A percentile compares a stretch with the other conserved stretches of the same genome.
Evolutionary conservation across 352 stramenopile genomes (phyloP).

Genomic region (Detonula confervacea): DNA sequence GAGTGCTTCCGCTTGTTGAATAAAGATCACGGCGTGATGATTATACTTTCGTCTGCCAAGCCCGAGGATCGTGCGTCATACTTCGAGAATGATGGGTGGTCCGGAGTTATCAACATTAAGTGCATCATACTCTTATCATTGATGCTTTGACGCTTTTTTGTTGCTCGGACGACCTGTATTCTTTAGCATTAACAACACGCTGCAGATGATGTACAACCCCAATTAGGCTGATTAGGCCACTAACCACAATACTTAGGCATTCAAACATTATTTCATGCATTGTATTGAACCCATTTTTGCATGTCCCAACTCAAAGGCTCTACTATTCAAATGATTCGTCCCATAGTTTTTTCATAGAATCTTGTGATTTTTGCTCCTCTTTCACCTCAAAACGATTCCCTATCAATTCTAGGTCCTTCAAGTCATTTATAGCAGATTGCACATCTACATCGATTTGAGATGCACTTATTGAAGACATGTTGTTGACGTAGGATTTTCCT

Average conservation of each 20-base stretch:
- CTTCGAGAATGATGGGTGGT: slow-evolving; percentile 71
- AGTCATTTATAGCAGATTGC: slow-evolving; percentile 61
- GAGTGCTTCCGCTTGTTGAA: slow-evolving; percentile 74
- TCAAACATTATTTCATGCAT: neutral
- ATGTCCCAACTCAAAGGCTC: too few relatives aligned
- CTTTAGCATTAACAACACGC: too few relatives aligned
- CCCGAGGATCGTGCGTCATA: slow-evolving; percentile 77
- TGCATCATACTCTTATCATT: too few relatives aligned
- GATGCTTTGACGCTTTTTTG: too few relatives aligned
- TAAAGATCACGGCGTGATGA: slow-evolving; percentile 69
- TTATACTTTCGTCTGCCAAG: slow-evolving; percentile 73
- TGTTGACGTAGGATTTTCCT: slow-evolving; percentile 45
- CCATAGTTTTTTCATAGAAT: slow-evolving; percentile 49
- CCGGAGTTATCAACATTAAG: slow-evolving; percentile 58
- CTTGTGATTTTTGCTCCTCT: slow-evolving; percentile 26
- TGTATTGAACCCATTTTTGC: neutral
- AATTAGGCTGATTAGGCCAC: too few relatives aligned
- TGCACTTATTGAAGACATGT: slow-evolving; percentile 37
- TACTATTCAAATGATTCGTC: slow-evolving; percentile 17
- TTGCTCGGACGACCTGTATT: too few relatives aligned
- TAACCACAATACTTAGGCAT: too few relatives aligned
- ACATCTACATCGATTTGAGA: slow-evolving; percentile 69
- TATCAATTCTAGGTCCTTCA: slow-evolving; percentile 66
- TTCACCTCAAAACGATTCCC: slow-evolving; percentile 27
- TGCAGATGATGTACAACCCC: too few relatives aligned